These are phyloP conservation scores for Calonectria honghensis DNA, from an alignment of 2,329 filamentous ascomycete species.

Conservation along the genomic window DNA sequence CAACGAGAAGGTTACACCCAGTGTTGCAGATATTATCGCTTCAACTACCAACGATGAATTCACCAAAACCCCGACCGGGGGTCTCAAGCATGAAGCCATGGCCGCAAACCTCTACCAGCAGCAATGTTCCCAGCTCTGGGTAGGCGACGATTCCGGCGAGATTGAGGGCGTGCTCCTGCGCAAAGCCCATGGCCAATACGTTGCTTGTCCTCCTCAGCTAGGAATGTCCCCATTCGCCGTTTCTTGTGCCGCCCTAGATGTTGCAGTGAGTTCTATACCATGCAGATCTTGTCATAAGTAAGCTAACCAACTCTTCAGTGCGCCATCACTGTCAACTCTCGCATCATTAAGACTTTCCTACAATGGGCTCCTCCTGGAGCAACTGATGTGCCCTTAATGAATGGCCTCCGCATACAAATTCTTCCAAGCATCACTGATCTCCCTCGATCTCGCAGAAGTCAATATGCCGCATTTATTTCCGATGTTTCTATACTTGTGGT, in stretches of 20 bases:
- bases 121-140: slow-evolving; percentile 84
- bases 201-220: slow-evolving; percentile 82
- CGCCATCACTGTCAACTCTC: slow-evolving; percentile 87
- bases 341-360: slow-evolving; percentile 86
- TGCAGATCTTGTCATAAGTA: background rate
- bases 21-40: slow-evolving; percentile 70
- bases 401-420: slow-evolving; percentile 86
- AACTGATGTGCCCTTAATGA: slow-evolving; percentile 84
- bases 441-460: slow-evolving; percentile 82
- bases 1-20: slow-evolving; percentile 64
- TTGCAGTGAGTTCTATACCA: slow-evolving; percentile 72
- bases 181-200: slow-evolving; percentile 80
- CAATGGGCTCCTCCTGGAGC: slow-evolving; percentile 83
- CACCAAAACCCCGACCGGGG: slow-evolving; percentile 76
- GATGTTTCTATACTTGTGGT: slow-evolving; percentile 83
- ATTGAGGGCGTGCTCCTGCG: slow-evolving; percentile 83
- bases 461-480: slow-evolving; percentile 87
- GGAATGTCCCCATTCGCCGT: slow-evolving; percentile 77
- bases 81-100: slow-evolving; percentile 89
- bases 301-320: slow-evolving; percentile 67
- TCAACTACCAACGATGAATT: slow-evolving; percentile 64
- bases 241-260: slow-evolving; percentile 81
- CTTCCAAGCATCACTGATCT: slow-evolving; percentile 83
- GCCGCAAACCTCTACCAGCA: slow-evolving; percentile 89
- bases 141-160: slow-evolving; percentile 80